Conservation (phyloP, 2,329 filamentous ascomycete genomes). For the Exophiala aquamarina region DNA sequence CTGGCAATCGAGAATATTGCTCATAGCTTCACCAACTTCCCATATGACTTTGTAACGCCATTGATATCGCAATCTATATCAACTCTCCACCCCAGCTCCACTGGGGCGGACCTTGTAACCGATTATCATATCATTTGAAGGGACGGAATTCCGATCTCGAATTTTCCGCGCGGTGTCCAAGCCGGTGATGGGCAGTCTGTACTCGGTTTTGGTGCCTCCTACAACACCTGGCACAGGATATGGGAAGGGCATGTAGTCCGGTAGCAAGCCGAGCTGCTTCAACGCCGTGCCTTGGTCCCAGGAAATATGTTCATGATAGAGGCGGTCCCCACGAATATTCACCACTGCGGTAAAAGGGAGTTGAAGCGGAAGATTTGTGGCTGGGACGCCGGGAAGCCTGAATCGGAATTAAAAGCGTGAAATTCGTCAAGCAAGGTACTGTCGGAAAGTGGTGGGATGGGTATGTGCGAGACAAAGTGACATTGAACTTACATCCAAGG, state of each 20-base stretch:
- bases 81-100: too few relatives aligned
- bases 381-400: constrained; percentile 59
- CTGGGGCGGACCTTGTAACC: constrained; percentile 30
- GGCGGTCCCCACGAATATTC: constrained; percentile 65
- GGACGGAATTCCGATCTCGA: constrained; percentile 48
- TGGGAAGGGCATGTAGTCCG: constrained; percentile 65
- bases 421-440: too few relatives aligned
- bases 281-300: constrained; percentile 69
- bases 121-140: constrained; percentile 62
- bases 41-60: too few relatives aligned
- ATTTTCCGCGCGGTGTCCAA: constrained; percentile 54
- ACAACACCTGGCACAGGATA: constrained; percentile 46
- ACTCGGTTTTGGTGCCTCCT: constrained; percentile 51
- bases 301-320: constrained; percentile 70
- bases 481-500: constrained; percentile 66
- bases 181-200: constrained; percentile 61
- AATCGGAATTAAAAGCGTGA: too few relatives aligned
- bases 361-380: constrained; percentile 54
- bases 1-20: too few relatives aligned
- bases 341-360: constrained; percentile 66
- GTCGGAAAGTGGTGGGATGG: too few relatives aligned
- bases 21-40: too few relatives aligned
- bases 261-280: constrained; percentile 61
- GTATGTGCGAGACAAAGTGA: too few relatives aligned
- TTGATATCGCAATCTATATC: too few relatives aligned